Conservation (phyloP, 257 asterid genomes). For the Verbena officinalis region DNA sequence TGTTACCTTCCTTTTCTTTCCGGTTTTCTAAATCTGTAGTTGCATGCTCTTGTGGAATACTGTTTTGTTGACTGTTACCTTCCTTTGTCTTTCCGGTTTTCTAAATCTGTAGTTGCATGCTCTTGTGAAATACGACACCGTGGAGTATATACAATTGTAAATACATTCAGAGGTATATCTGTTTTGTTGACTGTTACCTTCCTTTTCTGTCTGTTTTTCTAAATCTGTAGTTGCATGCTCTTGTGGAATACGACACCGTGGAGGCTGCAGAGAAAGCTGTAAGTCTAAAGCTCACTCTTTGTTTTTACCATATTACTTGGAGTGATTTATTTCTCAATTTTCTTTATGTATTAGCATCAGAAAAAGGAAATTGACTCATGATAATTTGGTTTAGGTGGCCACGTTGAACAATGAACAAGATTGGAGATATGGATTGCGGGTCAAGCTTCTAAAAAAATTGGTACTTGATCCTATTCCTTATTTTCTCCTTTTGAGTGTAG, state of each 20-base stretch:
- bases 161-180: background rate
- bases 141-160: too few relatives aligned
- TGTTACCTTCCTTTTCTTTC: too few relatives aligned
- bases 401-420: slow-evolving; percentile 86
- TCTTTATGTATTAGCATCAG: slow-evolving; percentile 17
- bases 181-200: too few relatives aligned
- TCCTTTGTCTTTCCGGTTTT: slow-evolving; percentile 11
- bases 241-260: slow-evolving; percentile 77
- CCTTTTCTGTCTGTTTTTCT: slow-evolving; percentile 4
- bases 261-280: slow-evolving; percentile 98
- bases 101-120: slow-evolving; percentile 70
- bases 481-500: slow-evolving; percentile 5
- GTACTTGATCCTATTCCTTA: slow-evolving; percentile 40
- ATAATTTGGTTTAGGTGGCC: slow-evolving; percentile 56
- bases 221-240: slow-evolving; percentile 75
- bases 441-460: slow-evolving; percentile 79
- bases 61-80: too few relatives aligned
- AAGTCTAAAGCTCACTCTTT: slow-evolving; percentile 44
- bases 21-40: slow-evolving; percentile 38
- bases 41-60: slow-evolving; percentile 96
- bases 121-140: slow-evolving; percentile 77
- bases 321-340: background rate
- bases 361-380: slow-evolving; percentile 26
- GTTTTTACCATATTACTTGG: slow-evolving; percentile 11
- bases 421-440: slow-evolving; percentile 97